phyloP scores from a whole-genome alignment of 2,329 filamentous ascomycete genomes.

The Mariannaea elegans region DNA sequence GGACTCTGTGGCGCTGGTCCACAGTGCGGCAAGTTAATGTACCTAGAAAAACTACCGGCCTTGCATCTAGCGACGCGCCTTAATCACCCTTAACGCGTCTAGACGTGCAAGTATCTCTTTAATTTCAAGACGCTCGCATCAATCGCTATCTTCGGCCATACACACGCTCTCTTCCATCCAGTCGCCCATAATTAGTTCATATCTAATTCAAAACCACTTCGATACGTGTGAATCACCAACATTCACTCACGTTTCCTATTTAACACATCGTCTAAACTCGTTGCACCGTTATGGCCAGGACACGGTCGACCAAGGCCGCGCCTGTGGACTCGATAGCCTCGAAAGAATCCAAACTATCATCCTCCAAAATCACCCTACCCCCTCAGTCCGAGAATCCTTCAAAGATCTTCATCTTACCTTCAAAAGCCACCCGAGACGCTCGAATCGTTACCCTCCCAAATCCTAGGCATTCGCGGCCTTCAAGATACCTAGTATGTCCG shows the following conservation, averaged over 20 bases:
- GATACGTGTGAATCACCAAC: background rate
- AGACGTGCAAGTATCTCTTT: background rate
- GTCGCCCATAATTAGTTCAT: background rate
- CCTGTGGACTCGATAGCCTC: constrained; percentile 38
- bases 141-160: background rate
- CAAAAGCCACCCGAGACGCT: constrained; percentile 60
- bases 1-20: constrained; percentile 8
- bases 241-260: background rate
- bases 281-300: constrained; percentile 55
- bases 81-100: constrained; percentile 18
- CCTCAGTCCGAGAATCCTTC: constrained; percentile 54
- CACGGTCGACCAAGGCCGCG: constrained; percentile 54
- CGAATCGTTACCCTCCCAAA: constrained; percentile 69
- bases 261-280: background rate
- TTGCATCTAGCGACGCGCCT: constrained; percentile 19
- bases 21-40: too few relatives aligned
- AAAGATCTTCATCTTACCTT: constrained; percentile 69
- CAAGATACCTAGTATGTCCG: constrained; percentile 70
- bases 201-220: background rate
- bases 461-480: constrained; percentile 62
- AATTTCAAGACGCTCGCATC: background rate
- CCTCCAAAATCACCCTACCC: constrained; percentile 54
- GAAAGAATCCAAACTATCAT: constrained; percentile 39
- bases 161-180: background rate
- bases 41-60: too few relatives aligned